Base-by-base conservation (phyloP, 2,329 filamentous ascomycete species). In the Sclerotinia sclerotiorum region DNA sequence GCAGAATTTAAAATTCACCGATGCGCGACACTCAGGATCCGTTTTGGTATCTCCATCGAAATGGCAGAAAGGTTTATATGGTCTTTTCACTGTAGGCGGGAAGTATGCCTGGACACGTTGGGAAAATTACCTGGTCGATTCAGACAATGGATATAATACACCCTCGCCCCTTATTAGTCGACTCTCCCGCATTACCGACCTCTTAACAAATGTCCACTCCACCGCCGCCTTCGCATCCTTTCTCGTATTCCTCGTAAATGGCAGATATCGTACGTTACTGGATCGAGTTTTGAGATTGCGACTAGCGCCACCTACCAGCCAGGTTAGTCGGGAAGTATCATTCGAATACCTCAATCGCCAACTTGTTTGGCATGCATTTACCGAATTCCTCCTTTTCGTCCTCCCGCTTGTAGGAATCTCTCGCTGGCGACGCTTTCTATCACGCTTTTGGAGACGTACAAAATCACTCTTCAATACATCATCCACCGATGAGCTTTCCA, bases 301-400 rank as follows among this genome's bases (percentile, higher is more conserved):
- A 67, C 86, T 99, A 56, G 90, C 93, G 4, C 91, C 95, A 10
- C 90, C 91, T 6, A 94, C 90, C 3, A 93, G 87, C 76, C 92
- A 97, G 77, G 90, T 96, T 72, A 92, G 88, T 77, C 87, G 94
- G 44, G 93, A 98, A 79, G 94, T 99, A 35, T 97, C 92, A 1
- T 98, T 99, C 77, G 95, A 99, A 80, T 98, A 97, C 76, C 87
- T 98, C 62, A 99, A 99, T 79, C 89, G 95, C 60, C 95, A 99
- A 80, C 87, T 99, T 15, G 95, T 99, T 49, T 99, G 95, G 95
- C 95, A 99, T 80, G 95, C 95, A n/a, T 97, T 99, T 76, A 99
- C 95, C 35, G 95, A 99, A 78, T 99, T 99, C 75, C 83, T 99
- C n/a, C 86, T 99, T 44, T 99, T 98, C 79, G 86, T 98, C 24